Base-by-base conservation (phyloP, 1,139 yeast species). In the Debaryomyces sp. region DNA sequence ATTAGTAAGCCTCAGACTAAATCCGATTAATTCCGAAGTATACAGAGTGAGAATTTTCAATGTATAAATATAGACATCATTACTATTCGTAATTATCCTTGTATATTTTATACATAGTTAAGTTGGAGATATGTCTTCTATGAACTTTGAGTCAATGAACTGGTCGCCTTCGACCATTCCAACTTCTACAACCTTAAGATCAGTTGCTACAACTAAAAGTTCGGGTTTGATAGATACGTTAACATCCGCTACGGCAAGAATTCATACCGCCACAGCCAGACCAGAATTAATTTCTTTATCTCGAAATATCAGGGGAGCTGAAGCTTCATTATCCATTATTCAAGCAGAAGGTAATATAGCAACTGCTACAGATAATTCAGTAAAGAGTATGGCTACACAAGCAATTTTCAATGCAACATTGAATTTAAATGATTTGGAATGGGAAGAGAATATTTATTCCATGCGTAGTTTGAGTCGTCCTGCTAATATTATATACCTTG, bases 141-240 rank as follows among this genome's bases (percentile, higher is more conserved):
- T 27, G 24, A 24, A 27, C 7, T 26, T 21, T 6, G 27, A 29
- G 30, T 18, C 26, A 17, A 26, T 30, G 22, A 22, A 30, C 18
- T 55, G 57, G 64, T 77, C 47, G 64, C 80, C n/a, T 64, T 73
- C 50, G 61, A 67, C 51, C 64, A 78, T 53, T 60, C 70, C 58
- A 1, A 45, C 53, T n/a, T 45, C 52, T n/a, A 54, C 58, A 1
- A 49, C 53, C 1, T 49, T 54, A n/a, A 34, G 45, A 2, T 46
- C 54, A 9, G 44, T 54, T 13, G 47, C 49, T 15, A 48, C 58
- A 2, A 45, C 50, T 4, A 46, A 47, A 23, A 26, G 43, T 12
- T 37, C 52, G 4, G 49, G 41, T 9, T 47, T 53, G 17, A n/a
- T 39, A 5, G 30, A 26, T 6, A 41, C 51, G 6, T 44, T 48